Conservation (phyloP, 2,329 filamentous ascomycete species). For the Paracoccidioides lutzii region DNA sequence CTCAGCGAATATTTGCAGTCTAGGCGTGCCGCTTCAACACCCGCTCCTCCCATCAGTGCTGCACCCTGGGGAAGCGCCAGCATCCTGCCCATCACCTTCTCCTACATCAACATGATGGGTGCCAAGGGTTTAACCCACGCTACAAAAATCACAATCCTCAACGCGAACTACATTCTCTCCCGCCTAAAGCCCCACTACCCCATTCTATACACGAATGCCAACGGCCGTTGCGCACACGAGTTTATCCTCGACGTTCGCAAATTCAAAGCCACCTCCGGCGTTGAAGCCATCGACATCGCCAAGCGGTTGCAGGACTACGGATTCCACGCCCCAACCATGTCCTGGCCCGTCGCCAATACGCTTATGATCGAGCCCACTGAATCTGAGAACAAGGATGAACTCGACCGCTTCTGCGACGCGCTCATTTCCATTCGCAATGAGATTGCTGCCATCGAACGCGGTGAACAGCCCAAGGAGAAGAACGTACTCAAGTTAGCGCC, state of each 20-base stretch:
- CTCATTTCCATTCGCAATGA: constrained; percentile 76
- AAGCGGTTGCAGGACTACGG: constrained; percentile 96
- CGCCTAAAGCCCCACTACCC: constrained; percentile 74
- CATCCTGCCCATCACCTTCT: constrained; percentile 88
- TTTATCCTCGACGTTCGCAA: constrained; percentile 85
- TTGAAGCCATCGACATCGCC: constrained; percentile 89
- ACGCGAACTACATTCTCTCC: constrained; percentile 91
- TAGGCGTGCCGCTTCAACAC: constrained; percentile 27
- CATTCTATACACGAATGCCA: constrained; percentile 84
- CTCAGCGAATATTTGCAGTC: constrained; percentile 37
- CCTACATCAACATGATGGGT: constrained; percentile 92
- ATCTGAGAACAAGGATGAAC: constrained; percentile 79
- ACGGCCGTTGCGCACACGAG: constrained; percentile 85
- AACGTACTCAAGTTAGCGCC: constrained; percentile 87
- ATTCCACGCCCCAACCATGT: constrained; percentile 96
- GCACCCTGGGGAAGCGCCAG: constrained; percentile 79
- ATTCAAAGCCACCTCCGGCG: constrained; percentile 68
- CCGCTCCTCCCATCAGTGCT: constrained; percentile 59
- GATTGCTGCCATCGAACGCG: constrained; percentile 71
- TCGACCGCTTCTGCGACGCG: constrained; percentile 86
- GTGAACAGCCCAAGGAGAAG: constrained; percentile 56
- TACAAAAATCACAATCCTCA: constrained; percentile 84
- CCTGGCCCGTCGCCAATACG: constrained; percentile 86
- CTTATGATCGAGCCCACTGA: constrained; percentile 98
- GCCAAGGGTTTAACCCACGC: constrained; percentile 70